These are phyloP conservation scores for Neurospora sp. DNA, from an alignment of 495 filamentous ascomycete genomes.

Conservation along the genomic window DNA sequence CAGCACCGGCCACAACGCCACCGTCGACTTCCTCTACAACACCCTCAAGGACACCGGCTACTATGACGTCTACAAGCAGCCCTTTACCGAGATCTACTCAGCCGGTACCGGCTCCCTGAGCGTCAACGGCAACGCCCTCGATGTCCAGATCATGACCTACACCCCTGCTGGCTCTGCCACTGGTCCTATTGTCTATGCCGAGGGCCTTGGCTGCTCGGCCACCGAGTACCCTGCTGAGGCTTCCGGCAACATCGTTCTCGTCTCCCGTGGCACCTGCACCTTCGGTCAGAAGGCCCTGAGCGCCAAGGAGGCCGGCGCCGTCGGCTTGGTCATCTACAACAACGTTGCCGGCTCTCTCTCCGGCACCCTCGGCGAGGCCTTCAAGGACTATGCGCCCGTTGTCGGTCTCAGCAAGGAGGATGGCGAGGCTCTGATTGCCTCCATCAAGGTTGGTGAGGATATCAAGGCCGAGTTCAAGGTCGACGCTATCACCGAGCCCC, in stretches of 20 bases:
- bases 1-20: slow-evolving; percentile 49
- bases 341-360: slow-evolving; percentile 42
- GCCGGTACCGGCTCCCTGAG: slow-evolving; percentile 24
- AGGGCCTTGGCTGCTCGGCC: slow-evolving; percentile 45
- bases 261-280: slow-evolving; percentile 50
- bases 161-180: slow-evolving; percentile 34
- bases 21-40: slow-evolving; percentile 50
- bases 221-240: slow-evolving; percentile 47
- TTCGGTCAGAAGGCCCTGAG: slow-evolving; percentile 51
- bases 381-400: slow-evolving; percentile 39
- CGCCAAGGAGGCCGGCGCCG: slow-evolving; percentile 50
- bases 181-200: slow-evolving; percentile 33
- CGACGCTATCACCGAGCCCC: slow-evolving; percentile 33
- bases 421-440: slow-evolving; percentile 36
- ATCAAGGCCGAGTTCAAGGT: slow-evolving; percentile 13
- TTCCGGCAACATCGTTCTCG: slow-evolving; percentile 48
- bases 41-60: slow-evolving; percentile 38
- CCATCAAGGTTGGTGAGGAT: slow-evolving; percentile 24
- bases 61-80: slow-evolving; percentile 52
- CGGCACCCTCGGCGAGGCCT: slow-evolving; percentile 44
- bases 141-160: slow-evolving; percentile 27
- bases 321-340: slow-evolving; percentile 55
- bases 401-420: slow-evolving; percentile 43
- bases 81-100: slow-evolving; percentile 35
- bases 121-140: slow-evolving; percentile 19